Percentiles rank a stretch among this genome's conserved stretches.
These are phyloP conservation scores for Aotearoamyces nothofagi DNA, from an alignment of 2,329 filamentous ascomycete species.

Conservation along the genomic window DNA sequence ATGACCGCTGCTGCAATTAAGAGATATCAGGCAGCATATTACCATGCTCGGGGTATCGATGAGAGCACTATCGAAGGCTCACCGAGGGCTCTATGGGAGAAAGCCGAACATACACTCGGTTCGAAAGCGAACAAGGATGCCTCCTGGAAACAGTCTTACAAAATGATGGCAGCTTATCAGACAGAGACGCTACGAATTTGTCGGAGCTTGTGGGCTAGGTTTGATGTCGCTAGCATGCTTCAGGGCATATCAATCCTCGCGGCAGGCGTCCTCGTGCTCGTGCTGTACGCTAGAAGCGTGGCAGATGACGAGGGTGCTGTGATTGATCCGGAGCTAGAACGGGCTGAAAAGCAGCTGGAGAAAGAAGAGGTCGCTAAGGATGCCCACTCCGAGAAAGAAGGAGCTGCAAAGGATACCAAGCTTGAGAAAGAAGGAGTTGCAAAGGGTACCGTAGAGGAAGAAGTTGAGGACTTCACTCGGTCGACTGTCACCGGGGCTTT, in stretches of 20 bases:
- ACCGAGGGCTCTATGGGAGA: constrained; percentile 41
- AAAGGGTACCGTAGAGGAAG: constrained; percentile 7
- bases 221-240: constrained; percentile 76
- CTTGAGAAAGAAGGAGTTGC: no score
- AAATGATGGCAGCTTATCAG: constrained; percentile 60
- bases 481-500: constrained; percentile 12
- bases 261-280: constrained; percentile 49
- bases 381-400: no score
- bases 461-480: constrained; percentile 13
- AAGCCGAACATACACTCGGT: constrained; percentile 23
- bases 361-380: constrained; percentile 21
- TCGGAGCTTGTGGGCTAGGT: constrained; percentile 78
- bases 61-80: constrained; percentile 38
- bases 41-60: constrained; percentile 52
- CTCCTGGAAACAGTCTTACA: constrained; percentile 28
- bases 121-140: constrained; percentile 23
- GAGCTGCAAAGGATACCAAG: no score
- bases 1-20: constrained; percentile 75
- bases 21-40: constrained; percentile 77
- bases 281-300: constrained; percentile 54
- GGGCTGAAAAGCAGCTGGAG: constrained; percentile 42
- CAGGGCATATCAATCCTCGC: constrained; percentile 61
- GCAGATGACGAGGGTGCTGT: constrained; percentile 38
- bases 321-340: constrained; percentile 42
- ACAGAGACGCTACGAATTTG: constrained; percentile 63